These are phyloP conservation scores for Allium fistulosum DNA, from an alignment of 106 monocot species.

Conservation along the genomic window DNA sequence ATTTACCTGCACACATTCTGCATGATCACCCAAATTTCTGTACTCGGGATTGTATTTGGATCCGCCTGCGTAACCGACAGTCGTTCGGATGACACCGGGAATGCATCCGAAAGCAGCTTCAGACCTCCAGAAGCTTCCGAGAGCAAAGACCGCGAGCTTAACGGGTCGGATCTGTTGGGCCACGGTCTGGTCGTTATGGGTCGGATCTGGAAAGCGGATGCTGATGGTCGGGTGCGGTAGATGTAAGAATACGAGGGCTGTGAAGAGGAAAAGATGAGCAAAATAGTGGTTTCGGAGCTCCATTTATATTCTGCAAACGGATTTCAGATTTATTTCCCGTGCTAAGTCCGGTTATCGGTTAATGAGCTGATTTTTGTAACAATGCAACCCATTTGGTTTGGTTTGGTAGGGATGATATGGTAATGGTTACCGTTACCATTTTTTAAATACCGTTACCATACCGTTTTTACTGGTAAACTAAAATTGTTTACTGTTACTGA, in stretches of 20 bases:
- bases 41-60: slow-evolving; percentile 68
- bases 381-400: too few species aligned
- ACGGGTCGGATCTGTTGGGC: slow-evolving; percentile 14
- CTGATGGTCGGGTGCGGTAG: too few species aligned
- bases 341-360: too few species aligned
- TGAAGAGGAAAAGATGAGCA: slow-evolving; percentile 9
- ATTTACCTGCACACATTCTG: slow-evolving; percentile 83
- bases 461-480: too few species aligned
- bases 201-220: slow-evolving; percentile 4
- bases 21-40: slow-evolving; percentile 66
- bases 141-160: slow-evolving; percentile 65
- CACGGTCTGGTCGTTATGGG: background rate
- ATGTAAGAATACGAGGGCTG: background rate
- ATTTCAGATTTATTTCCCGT: background rate
- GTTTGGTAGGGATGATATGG: too few species aligned
- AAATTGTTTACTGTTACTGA: too few species aligned
- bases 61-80: slow-evolving; percentile 81
- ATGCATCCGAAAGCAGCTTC: slow-evolving; percentile 88
- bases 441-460: too few species aligned
- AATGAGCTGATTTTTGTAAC: too few species aligned
- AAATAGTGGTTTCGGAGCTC: background rate
- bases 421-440: too few species aligned
- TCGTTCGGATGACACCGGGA: slow-evolving; percentile 73
- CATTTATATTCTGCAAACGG: background rate
- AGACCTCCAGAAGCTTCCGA: slow-evolving; percentile 95